Evolutionary conservation across 768 basidiomycete genomes (phyloP).

Genomic region (Lentinula sp.): DNA sequence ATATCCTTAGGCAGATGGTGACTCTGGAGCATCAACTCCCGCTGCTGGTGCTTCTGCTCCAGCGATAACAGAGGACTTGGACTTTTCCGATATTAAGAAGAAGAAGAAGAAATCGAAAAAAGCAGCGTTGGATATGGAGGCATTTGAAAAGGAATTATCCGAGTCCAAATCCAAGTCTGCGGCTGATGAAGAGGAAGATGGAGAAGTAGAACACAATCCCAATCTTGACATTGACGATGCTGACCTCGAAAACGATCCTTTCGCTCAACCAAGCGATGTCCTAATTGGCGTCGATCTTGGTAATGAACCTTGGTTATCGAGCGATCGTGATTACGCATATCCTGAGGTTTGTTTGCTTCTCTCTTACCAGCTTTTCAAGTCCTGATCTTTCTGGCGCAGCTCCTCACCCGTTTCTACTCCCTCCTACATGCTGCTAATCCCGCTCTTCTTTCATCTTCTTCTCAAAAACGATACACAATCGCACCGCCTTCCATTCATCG

Average conservation of each 20-base stretch:
- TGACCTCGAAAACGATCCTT: constrained; percentile 87
- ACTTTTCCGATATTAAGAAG: constrained; percentile 96
- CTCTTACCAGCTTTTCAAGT: neutral
- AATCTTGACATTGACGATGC: constrained; percentile 70
- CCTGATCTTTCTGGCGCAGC: constrained; percentile 37
- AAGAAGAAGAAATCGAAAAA: constrained; percentile 93
- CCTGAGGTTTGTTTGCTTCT: constrained; percentile 57
- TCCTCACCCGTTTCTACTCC: constrained; percentile 87
- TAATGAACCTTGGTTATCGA: constrained; percentile 84
- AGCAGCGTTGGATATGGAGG: constrained; percentile 82
- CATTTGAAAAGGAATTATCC: constrained; percentile 89
- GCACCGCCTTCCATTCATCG: constrained; percentile 90
- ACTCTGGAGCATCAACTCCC: constrained; percentile 61
- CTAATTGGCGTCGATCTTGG: constrained; percentile 65
- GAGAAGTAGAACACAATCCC: constrained; percentile 49
- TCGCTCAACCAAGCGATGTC: constrained; percentile 48
- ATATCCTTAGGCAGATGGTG: constrained; percentile 44
- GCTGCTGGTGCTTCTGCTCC: constrained; percentile 30
- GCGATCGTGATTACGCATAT: constrained; percentile 95
- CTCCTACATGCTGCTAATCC: constrained; percentile 94
- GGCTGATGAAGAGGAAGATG: constrained; percentile 49
- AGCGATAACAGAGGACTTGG: constrained; percentile 67
- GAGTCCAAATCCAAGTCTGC: constrained; percentile 58
- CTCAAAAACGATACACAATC: constrained; percentile 94
- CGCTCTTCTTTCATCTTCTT: constrained; percentile 70